Percentiles rank a stretch among this genome's conserved stretches.
These are phyloP conservation scores for Yamadazyma trypodendri DNA, from an alignment of 1,139 yeast species.

Conservation along the genomic window DNA sequence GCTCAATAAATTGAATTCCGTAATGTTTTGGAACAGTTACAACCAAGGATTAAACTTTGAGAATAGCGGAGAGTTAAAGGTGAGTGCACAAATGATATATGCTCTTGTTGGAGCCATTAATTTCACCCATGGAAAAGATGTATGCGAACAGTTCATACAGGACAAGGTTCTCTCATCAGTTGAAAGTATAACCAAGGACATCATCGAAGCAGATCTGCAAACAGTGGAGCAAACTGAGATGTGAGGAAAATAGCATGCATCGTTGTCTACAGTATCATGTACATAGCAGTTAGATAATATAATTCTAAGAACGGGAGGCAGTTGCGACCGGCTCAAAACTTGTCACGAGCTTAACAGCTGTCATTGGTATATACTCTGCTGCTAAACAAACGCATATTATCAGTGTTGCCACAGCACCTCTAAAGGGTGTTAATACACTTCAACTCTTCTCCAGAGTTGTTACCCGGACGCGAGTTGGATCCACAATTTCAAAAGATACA, in stretches of 20 bases:
- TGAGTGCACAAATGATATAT: slow-evolving; percentile 66
- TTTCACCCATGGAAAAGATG: slow-evolving; percentile 61
- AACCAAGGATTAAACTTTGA: slow-evolving; percentile 54
- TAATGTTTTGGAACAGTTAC: slow-evolving; percentile 73
- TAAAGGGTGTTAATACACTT: too few species aligned
- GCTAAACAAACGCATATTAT: too few species aligned
- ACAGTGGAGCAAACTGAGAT: background rate
- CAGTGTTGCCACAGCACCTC: too few species aligned
- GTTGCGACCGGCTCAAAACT: too few species aligned
- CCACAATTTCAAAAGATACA: too few species aligned
- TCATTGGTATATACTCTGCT: too few species aligned
- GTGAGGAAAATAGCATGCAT: slow-evolving; percentile 1
- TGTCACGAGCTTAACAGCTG: too few species aligned
- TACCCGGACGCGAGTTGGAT: too few species aligned
- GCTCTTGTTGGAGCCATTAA: slow-evolving; percentile 83
- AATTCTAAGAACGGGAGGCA: background rate
- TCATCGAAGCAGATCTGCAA: slow-evolving; percentile 10
- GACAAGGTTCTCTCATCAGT: slow-evolving; percentile 30
- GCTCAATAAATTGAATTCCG: slow-evolving; percentile 44
- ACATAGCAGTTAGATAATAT: slow-evolving; percentile 1
- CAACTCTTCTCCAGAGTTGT: too few species aligned
- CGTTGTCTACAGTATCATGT: slow-evolving; percentile 2
- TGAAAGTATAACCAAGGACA: slow-evolving; percentile 15
- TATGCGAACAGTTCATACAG: slow-evolving; percentile 55
- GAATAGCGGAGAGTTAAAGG: slow-evolving; percentile 51